These are phyloP conservation scores for Gypsophila paniculata DNA, from an alignment of 179 eudicot species.

Conservation along the genomic window DNA sequence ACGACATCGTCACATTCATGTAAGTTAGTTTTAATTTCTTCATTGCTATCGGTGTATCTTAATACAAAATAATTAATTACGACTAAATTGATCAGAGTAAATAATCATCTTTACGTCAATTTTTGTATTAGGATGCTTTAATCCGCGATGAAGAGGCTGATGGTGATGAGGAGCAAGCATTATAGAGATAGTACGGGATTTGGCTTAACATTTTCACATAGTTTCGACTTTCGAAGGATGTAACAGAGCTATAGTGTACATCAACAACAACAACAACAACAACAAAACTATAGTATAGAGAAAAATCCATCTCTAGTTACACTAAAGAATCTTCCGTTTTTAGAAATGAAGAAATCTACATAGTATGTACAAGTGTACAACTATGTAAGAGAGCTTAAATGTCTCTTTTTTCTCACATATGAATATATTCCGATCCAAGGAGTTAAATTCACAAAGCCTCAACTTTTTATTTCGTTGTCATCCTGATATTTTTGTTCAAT, in stretches of 20 bases:
- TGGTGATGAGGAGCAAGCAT: constrained; percentile 26
- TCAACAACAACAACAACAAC: constrained; percentile 16
- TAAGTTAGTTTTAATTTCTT: constrained; percentile 13
- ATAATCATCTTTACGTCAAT: neutral
- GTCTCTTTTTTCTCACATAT: neutral
- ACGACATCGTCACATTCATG: constrained; percentile 40
- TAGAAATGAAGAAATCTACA: constrained; percentile 6
- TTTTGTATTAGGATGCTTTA: constrained; percentile 26
- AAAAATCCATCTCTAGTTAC: constrained; percentile 10
- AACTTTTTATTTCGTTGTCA: too few species aligned
- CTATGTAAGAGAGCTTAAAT: neutral
- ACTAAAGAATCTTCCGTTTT: neutral
- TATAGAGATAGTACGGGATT: constrained; percentile 7
- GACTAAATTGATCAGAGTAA: too few species aligned
- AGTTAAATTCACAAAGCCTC: too few species aligned
- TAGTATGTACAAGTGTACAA: neutral
- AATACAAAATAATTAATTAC: neutral
- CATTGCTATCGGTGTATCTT: neutral
- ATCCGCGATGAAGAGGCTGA: constrained; percentile 20
- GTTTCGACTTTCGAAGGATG: neutral
- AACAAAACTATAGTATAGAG: neutral
- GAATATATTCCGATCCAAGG: neutral
- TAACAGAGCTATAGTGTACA: constrained; percentile 16
- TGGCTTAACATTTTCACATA: neutral
- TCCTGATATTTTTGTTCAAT: too few species aligned